A percentile compares a stretch with the other conserved stretches of the same genome.
Evolutionary conservation across 2,329 filamentous ascomycete genomes (phyloP).

Genomic region (Paecilomyces dactylethromorphus): DNA sequence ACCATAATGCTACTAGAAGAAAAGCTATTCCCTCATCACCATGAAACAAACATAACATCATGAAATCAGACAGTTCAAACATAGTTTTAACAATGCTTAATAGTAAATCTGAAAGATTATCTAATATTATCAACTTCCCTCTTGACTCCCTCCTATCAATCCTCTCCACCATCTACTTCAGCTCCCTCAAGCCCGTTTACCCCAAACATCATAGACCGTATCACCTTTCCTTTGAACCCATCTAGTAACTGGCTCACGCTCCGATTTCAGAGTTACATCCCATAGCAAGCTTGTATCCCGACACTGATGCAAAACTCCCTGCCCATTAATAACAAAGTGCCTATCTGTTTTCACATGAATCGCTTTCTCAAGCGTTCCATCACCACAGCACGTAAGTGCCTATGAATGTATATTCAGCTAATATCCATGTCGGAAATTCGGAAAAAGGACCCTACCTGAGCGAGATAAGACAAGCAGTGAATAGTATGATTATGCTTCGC

Average conservation of each 20-base stretch:
- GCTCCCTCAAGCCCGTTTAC: background rate
- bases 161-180: background rate
- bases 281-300: constrained; percentile 2
- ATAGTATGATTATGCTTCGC: constrained; percentile 1
- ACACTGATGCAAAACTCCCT: constrained; percentile 6
- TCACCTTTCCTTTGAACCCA: constrained; percentile 3
- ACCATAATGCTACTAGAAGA: no score
- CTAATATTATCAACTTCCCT: background rate
- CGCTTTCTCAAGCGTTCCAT: constrained; percentile 5
- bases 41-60: background rate
- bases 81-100: no score
- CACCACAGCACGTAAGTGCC: constrained; percentile 2
- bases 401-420: background rate
- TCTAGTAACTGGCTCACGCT: background rate
- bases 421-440: background rate
- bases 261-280: background rate
- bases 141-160: background rate
- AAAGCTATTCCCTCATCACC: no score
- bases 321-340: constrained; percentile 3
- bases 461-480: constrained; percentile 7
- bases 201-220: constrained; percentile 5
- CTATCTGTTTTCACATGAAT: background rate
- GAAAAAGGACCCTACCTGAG: constrained; percentile 3
- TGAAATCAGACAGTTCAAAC: no score
- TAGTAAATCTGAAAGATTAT: no score